These are phyloP conservation scores for Chlamydomonas schloesseri DNA, from an alignment of 139 green algal species.

Conservation along the genomic window DNA sequence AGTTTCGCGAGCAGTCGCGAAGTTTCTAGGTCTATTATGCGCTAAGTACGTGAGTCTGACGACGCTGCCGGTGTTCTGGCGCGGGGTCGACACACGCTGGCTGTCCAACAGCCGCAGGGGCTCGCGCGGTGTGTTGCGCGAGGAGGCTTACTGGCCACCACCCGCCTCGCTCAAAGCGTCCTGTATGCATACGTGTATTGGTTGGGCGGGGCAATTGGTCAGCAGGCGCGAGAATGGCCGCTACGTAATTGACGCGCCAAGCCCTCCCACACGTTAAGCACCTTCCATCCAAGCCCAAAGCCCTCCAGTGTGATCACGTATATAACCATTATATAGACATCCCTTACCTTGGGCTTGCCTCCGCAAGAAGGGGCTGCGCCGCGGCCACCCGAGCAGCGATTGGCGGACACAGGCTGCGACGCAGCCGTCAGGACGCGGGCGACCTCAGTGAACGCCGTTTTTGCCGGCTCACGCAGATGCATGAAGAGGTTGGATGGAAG, in stretches of 20 bases:
- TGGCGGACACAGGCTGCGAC: too few species aligned
- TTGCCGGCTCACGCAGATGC: neutral
- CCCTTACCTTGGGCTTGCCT: constrained; percentile 19
- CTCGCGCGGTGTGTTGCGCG: neutral
- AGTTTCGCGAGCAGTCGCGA: too few species aligned
- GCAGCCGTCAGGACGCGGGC: too few species aligned
- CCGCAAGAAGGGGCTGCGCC: neutral
- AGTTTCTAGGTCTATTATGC: neutral
- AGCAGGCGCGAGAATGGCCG: too few species aligned
- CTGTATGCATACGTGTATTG: neutral
- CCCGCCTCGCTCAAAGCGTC: constrained; percentile 2
- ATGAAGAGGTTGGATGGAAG: too few species aligned
- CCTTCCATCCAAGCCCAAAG: neutral
- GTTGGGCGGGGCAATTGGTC: neutral
- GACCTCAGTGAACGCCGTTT: neutral
- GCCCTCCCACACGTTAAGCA: too few species aligned
- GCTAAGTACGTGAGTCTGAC: neutral
- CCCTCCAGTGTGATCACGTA: neutral
- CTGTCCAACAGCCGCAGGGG: too few species aligned
- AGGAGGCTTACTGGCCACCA: neutral
- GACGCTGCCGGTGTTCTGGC: neutral
- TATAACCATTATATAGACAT: neutral
- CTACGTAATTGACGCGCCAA: too few species aligned
- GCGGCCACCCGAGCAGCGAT: neutral
- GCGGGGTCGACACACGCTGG: neutral